Conservation (phyloP, 768 basidiomycete species). For the Kwoniella dendrophila region DNA sequence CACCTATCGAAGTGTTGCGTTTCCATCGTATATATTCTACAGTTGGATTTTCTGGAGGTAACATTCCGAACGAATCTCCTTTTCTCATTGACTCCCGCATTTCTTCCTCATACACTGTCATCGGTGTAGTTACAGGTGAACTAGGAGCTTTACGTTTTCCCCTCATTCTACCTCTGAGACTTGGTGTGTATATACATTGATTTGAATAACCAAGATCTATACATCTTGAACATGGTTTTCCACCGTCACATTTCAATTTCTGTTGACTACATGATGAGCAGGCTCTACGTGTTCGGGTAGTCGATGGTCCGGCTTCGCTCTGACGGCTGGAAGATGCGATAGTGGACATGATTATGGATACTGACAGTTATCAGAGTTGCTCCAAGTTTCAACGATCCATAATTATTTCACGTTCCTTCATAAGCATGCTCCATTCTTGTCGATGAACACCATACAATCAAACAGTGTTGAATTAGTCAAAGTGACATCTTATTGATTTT, state of each 20-base stretch:
- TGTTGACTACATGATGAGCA: constrained; percentile 36
- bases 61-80: constrained; percentile 11
- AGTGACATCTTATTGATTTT: too few relatives aligned
- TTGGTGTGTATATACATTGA: constrained; percentile 36
- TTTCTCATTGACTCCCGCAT: not conserved
- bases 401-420: too few relatives aligned
- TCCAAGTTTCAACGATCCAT: too few relatives aligned
- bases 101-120: not conserved
- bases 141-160: constrained; percentile 20
- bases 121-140: not conserved
- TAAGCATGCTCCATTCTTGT: too few relatives aligned
- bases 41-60: constrained; percentile 11
- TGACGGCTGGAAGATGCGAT: not conserved
- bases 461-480: too few relatives aligned
- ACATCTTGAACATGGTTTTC: constrained; percentile 39
- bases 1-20: not conserved
- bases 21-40: constrained; percentile 11
- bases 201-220: not conserved
- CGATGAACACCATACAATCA: too few relatives aligned
- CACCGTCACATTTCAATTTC: constrained; percentile 37
- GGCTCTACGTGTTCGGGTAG: constrained; percentile 21
- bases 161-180: constrained; percentile 36
- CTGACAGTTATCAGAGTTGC: not conserved
- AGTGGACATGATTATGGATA: too few relatives aligned
- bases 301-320: not conserved